phyloP scores from a whole-genome alignment of 345 rosid genomes.

The Salix udensis region DNA sequence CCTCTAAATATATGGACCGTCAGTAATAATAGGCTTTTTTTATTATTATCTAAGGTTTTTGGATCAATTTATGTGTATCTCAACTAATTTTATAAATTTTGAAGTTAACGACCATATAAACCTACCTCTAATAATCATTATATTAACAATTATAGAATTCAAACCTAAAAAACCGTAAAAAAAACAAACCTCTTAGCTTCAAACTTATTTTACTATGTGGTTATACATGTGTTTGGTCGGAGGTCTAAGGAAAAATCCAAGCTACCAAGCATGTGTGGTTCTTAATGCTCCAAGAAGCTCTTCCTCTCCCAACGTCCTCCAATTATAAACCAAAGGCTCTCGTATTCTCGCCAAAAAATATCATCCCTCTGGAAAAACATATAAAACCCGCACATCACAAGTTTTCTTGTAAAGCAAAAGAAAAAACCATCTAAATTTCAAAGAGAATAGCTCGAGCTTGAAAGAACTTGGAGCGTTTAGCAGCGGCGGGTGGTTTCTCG shows the following conservation, averaged over 20 bases:
- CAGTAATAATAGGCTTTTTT: neutral
- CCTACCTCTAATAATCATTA: no score
- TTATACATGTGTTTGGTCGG: constrained; percentile 23
- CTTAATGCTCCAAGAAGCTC: constrained; percentile 12
- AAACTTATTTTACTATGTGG: no score
- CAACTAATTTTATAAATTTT: no score
- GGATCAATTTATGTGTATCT: accelerated
- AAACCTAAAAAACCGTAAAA: no score
- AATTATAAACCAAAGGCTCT: constrained; percentile 28
- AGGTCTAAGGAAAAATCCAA: constrained; percentile 22
- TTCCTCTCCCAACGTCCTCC: constrained; percentile 16
- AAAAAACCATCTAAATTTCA: neutral
- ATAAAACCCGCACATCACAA: neutral
- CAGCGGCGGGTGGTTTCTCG: neutral
- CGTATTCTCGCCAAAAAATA: constrained; percentile 5
- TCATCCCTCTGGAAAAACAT: neutral
- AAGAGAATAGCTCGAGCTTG: neutral
- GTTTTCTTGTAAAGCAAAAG: neutral
- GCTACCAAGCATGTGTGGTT: constrained; percentile 46
- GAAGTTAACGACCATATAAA: accelerated
- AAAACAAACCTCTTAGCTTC: no score
- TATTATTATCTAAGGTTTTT: no score
- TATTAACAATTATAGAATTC: accelerated
- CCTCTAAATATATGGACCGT: constrained; percentile 11
- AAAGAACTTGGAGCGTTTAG: neutral